Conservation (phyloP, 805 yeast genomes). For the Lipomyces sp. region DNA sequence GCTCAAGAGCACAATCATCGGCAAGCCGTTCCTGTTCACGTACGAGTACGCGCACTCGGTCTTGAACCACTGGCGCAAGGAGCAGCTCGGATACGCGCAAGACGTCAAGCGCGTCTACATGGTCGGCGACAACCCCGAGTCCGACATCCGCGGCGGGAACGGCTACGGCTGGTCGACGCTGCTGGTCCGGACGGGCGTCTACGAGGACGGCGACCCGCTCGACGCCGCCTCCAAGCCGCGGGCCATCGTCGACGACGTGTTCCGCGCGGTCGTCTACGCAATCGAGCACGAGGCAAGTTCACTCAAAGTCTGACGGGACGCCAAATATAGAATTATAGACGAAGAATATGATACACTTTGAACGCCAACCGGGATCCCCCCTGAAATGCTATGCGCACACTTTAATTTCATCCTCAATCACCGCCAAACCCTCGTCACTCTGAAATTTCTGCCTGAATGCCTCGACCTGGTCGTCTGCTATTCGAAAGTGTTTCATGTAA, state of each 20-base stretch:
- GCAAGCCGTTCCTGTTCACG: slow-evolving; percentile 76
- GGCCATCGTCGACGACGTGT: slow-evolving; percentile 49
- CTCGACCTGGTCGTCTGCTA: too few species aligned
- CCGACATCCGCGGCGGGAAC: slow-evolving; percentile 89
- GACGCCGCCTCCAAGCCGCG: slow-evolving; percentile 45
- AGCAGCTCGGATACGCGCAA: slow-evolving; percentile 10
- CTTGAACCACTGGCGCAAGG: slow-evolving; percentile 46
- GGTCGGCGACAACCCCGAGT: slow-evolving; percentile 97
- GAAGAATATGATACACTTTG: background rate
- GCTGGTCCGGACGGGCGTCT: slow-evolving; percentile 86
- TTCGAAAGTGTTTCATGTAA: too few species aligned
- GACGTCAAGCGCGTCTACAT: slow-evolving; percentile 63
- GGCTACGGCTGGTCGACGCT: slow-evolving; percentile 84
- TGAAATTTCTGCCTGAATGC: too few species aligned
- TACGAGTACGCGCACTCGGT: slow-evolving; percentile 80
- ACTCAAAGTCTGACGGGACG: too few species aligned
- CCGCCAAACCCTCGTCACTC: too few species aligned
- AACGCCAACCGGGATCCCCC: too few species aligned
- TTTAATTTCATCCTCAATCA: too few species aligned
- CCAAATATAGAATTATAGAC: background rate
- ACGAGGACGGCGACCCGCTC: slow-evolving; percentile 48
- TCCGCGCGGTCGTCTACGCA: slow-evolving; percentile 47
- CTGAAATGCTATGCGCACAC: too few species aligned
- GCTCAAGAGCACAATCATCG: slow-evolving; percentile 59
- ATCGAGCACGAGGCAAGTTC: slow-evolving; percentile 21